Conservation (phyloP, 2,329 filamentous ascomycete genomes). For the Escovopsis sp. region DNA sequence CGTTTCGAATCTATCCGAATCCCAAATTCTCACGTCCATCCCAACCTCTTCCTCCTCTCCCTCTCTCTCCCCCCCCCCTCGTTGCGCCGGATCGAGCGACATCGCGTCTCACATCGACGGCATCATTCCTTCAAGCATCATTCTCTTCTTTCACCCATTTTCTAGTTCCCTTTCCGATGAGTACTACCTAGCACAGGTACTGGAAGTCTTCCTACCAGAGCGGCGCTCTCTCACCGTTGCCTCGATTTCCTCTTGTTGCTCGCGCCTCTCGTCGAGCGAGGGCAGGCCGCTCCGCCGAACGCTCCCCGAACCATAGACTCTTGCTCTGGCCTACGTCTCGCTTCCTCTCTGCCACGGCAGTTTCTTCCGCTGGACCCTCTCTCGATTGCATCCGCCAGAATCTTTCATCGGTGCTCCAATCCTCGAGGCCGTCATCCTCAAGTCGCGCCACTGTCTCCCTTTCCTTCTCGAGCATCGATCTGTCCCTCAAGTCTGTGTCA, state of each 20-base stretch:
- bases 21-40: too few species aligned
- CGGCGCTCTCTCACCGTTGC: neutral
- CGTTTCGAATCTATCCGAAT: too few species aligned
- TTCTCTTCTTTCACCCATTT: neutral
- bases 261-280: slow-evolving; percentile 5
- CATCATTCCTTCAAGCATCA: too few species aligned
- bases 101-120: neutral
- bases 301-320: slow-evolving; percentile 1
- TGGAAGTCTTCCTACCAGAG: too few species aligned
- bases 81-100: neutral
- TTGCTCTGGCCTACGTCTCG: slow-evolving; percentile 4
- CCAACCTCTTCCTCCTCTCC: neutral
- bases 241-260: neutral
- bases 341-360: neutral
- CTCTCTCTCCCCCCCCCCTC: neutral
- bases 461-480: neutral
- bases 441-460: neutral
- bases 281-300: slow-evolving; percentile 5
- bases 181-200: neutral
- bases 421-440: too few species aligned
- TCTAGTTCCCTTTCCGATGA: neutral
- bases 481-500: neutral
- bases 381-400: too few species aligned
- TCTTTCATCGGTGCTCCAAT: too few species aligned
- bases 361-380: too few species aligned